phyloP scores from a whole-genome alignment of 2,329 filamentous ascomycete species.

The Penicillium janthinellum region DNA sequence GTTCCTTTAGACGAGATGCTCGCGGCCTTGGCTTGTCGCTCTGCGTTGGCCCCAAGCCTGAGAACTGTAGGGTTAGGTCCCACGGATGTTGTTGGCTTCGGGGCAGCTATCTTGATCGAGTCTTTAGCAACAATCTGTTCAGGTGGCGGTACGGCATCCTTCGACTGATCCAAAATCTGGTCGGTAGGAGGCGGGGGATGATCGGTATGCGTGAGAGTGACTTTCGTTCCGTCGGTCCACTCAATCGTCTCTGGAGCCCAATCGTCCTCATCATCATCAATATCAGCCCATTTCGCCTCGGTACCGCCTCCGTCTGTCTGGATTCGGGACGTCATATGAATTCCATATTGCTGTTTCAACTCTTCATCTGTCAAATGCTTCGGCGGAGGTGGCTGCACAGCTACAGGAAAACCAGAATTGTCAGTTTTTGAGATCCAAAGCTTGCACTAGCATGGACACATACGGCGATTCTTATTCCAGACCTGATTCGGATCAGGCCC shows the following conservation, averaged over 20 bases:
- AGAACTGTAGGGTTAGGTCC: slow-evolving; percentile 54
- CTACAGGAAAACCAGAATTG: slow-evolving; percentile 33
- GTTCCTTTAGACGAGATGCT: slow-evolving; percentile 52
- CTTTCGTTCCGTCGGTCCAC: slow-evolving; percentile 70
- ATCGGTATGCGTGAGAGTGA: slow-evolving; percentile 54
- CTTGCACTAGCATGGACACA: slow-evolving; percentile 23
- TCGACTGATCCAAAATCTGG: slow-evolving; percentile 26
- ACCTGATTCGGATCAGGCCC: slow-evolving; percentile 69
- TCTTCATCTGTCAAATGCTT: slow-evolving; percentile 70
- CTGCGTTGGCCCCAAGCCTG: slow-evolving; percentile 49
- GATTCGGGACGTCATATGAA: slow-evolving; percentile 66
- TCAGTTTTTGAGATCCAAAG: slow-evolving; percentile 20
- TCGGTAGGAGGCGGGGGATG: slow-evolving; percentile 29
- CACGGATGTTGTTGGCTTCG: slow-evolving; percentile 47
- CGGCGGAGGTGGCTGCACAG: slow-evolving; percentile 57
- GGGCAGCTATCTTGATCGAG: slow-evolving; percentile 27
- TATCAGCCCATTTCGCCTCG: slow-evolving; percentile 69
- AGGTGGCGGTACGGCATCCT: slow-evolving; percentile 23
- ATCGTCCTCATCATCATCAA: slow-evolving; percentile 69
- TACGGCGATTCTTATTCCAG: slow-evolving; percentile 70
- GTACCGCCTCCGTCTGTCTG: slow-evolving; percentile 64
- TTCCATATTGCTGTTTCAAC: slow-evolving; percentile 68
- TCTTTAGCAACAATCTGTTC: slow-evolving; percentile 29
- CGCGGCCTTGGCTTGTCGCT: slow-evolving; percentile 48
- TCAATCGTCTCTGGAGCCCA: slow-evolving; percentile 69